Percentiles rank a stretch among this genome's conserved stretches.
These are phyloP conservation scores for Cercophora newfieldiana DNA, from an alignment of 495 filamentous ascomycete genomes.

Conservation along the genomic window DNA sequence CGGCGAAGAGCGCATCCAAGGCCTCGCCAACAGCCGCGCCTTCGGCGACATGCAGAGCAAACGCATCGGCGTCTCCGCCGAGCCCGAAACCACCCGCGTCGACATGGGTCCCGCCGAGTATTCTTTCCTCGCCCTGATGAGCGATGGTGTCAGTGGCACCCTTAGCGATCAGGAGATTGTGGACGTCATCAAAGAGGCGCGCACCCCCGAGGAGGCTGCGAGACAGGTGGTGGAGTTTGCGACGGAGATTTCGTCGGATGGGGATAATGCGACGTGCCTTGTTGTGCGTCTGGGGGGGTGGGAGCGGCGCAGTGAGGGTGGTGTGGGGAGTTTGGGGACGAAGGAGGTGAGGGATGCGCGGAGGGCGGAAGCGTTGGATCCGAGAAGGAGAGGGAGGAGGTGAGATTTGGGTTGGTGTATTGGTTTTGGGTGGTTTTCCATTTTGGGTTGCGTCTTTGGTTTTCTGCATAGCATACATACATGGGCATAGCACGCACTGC, in stretches of 20 bases:
- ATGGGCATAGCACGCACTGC: not conserved
- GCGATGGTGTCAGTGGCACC: constrained; percentile 82
- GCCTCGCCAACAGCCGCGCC: constrained; percentile 88
- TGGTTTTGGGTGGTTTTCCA: not conserved
- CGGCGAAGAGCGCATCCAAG: constrained; percentile 92
- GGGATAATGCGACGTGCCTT: constrained; percentile 94
- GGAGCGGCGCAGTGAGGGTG: constrained; percentile 88
- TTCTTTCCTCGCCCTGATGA: constrained; percentile 82
- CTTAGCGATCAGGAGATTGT: constrained; percentile 91
- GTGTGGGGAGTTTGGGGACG: constrained; percentile 83
- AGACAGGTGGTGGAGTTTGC: constrained; percentile 79
- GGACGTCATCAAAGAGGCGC: constrained; percentile 90
- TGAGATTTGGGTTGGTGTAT: not conserved
- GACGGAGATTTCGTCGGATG: constrained; percentile 76
- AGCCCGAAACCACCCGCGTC: constrained; percentile 77
- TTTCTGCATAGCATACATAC: constrained; percentile 11
- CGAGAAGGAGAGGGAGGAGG: constrained; percentile 61
- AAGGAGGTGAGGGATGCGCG: constrained; percentile 87
- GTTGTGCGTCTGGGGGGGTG: constrained; percentile 91
- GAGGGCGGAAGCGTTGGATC: constrained; percentile 79
- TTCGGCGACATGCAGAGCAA: constrained; percentile 93
- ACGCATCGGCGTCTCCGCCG: constrained; percentile 87
- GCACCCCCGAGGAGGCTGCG: constrained; percentile 83
- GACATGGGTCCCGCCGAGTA: constrained; percentile 80
- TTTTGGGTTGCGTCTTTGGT: not conserved